Conservation (phyloP, 169 alveolate genomes). For the Blepharisma undulans region DNA sequence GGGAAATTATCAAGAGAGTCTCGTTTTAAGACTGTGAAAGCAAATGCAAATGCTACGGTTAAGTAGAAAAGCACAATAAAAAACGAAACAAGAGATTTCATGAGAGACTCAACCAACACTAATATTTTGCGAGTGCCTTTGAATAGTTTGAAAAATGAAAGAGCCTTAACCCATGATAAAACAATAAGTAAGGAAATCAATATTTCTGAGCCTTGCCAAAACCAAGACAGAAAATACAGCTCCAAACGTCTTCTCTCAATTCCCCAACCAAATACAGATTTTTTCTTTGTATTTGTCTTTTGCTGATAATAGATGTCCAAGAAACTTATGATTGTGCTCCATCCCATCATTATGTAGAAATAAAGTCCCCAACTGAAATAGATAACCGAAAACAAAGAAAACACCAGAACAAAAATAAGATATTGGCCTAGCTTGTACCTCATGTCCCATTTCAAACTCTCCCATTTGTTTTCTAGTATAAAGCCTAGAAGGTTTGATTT, state of each 20-base stretch:
- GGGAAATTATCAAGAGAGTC: not conserved
- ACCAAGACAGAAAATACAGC: not conserved
- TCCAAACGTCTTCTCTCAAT: not conserved
- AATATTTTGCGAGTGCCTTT: slow-evolving; percentile 19
- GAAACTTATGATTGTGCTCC: not conserved
- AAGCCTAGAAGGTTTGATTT: not conserved
- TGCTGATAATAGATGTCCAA: not conserved
- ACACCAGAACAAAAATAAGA: not conserved
- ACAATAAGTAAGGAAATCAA: not conserved
- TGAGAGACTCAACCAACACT: not conserved
- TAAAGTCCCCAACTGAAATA: not conserved
- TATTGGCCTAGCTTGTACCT: not conserved
- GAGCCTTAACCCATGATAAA: not conserved
- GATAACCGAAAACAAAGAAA: not conserved
- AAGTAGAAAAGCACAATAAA: slow-evolving; percentile 24
- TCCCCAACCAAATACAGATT: not conserved
- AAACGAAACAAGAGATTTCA: slow-evolving; percentile 12
- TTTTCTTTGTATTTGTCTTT: not conserved
- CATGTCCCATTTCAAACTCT: slow-evolving; percentile 5
- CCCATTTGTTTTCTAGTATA: slow-evolving; percentile 14
- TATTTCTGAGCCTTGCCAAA: not conserved
- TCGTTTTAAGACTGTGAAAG: not conserved
- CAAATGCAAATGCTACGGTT: slow-evolving; percentile 24
- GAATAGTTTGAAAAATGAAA: slow-evolving; percentile 5
- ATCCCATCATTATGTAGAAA: not conserved